Conservation (phyloP, 2,329 filamentous ascomycete genomes). For the Penicillium aurantiogriseum region DNA sequence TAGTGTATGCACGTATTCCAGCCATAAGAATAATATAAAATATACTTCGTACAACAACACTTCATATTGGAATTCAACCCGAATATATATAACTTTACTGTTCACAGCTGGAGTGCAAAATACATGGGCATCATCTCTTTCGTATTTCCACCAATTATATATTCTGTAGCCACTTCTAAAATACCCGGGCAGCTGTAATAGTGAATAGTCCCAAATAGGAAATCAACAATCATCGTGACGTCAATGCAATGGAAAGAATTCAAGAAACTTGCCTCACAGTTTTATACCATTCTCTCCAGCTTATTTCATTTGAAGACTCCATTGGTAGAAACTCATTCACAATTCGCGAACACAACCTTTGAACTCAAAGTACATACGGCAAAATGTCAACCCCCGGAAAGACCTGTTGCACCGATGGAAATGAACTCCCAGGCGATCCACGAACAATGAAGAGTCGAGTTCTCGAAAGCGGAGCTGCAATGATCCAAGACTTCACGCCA, state of each 20-base stretch:
- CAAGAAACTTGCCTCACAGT: not conserved
- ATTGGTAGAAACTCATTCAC: too few relatives aligned
- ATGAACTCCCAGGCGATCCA: constrained; percentile 31
- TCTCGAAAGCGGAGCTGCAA: constrained; percentile 39
- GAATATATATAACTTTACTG: not conserved
- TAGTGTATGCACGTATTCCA: not conserved
- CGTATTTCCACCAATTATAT: not conserved
- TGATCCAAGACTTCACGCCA: constrained; percentile 59
- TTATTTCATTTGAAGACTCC: not conserved
- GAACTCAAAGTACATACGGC: not conserved
- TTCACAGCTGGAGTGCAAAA: not conserved
- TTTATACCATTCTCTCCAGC: not conserved
- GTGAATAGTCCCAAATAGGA: not conserved
- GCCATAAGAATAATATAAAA: not conserved
- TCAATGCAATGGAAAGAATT: not conserved
- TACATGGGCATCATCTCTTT: too few relatives aligned
- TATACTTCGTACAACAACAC: not conserved
- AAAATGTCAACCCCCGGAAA: constrained; percentile 16
- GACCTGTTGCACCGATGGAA: constrained; percentile 6
- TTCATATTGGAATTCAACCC: not conserved
- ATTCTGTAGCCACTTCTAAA: not conserved
- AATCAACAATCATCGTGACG: constrained; percentile 5
- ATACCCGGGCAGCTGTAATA: not conserved
- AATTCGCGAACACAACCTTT: not conserved
- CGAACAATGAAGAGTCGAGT: constrained; percentile 37